Base-by-base conservation (phyloP, 164 flowering plant genomes). In the Protea cynaroides region DNA sequence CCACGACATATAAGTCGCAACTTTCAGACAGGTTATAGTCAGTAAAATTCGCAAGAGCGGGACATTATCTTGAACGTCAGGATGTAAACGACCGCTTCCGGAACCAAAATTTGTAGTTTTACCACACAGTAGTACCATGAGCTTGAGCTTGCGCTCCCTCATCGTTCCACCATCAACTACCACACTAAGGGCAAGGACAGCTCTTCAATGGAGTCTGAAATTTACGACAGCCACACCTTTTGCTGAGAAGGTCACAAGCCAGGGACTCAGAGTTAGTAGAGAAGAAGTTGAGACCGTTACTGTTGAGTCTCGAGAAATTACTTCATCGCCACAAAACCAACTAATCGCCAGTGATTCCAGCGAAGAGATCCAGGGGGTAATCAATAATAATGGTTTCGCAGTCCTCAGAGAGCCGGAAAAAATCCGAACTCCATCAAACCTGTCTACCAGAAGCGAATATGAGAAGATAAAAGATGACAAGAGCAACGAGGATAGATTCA, bases 401-500 rank as follows among this genome's bases (percentile, higher is more conserved):
- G 73, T 21, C 23, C 14, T 64, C 12, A 24, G 23, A 25, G 74
- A 46, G 7, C 69, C 71, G 43, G 72, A 59, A 25, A 56, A 59
- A 51, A n/a, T 62, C 47, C 58, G 23, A 60, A 62, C 13, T 24
- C 14, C 63, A 19, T 58, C 63, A 15, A 51, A 50, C n/a, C 19
- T 34, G 55, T 18, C 50, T n/a, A 34, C 64, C 18, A 62, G 47
- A 0, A 69, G 51, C 38, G 70, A 44, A 6, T 58, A 51, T 68
- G 77, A 76, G 79, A 75, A 76, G 74, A 65, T 23, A 22, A 65
- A 51, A 9, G 77, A 72, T 7, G 83, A 78, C 0, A 78, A 81
- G 23, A 63, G 74, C 60, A 56, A 15, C 50, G 83, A 81, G 10
- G 59, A 65, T 37, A 73, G 88, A 69, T 86, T 79, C 70, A 86